Percentiles rank a stretch among this genome's conserved stretches.
Conservation (phyloP, 2,329 filamentous ascomycete species). For the Cercospora brassicicola region DNA sequence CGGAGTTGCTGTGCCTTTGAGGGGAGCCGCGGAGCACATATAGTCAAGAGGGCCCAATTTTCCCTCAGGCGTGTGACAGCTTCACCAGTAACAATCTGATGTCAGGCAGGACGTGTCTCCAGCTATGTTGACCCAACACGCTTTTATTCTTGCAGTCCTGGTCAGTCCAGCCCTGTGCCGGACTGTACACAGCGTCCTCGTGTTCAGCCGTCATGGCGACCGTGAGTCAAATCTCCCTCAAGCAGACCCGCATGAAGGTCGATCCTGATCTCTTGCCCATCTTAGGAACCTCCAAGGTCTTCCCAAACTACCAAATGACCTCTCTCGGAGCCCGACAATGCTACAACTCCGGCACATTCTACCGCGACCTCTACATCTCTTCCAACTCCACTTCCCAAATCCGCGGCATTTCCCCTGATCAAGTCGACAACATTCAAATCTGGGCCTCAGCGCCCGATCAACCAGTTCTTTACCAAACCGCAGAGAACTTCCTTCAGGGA, state of each 20-base stretch:
- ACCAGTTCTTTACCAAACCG: conserved; percentile 15
- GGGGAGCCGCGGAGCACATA: neutral
- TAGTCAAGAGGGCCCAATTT: neutral
- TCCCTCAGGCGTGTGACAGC: neutral
- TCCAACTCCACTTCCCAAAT: neutral
- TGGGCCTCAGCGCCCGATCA: conserved; percentile 17
- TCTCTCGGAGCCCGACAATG: conserved; percentile 14
- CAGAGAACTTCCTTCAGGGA: conserved; percentile 13
- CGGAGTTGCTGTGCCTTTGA: neutral
- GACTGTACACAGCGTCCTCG: conserved; percentile 14
- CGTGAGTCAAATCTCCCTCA: neutral
- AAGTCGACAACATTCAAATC: conserved; percentile 9
- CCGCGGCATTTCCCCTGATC: neutral
- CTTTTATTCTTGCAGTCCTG: neutral
- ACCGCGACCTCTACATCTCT: conserved; percentile 13
- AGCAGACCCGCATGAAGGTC: neutral
- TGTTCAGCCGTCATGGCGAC: conserved; percentile 19
- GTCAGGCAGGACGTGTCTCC: neutral
- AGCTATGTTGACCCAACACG: neutral
- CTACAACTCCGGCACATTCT: conserved; percentile 15
- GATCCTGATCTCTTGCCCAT: neutral
- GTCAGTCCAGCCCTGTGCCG: neutral
- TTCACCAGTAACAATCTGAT: neutral
- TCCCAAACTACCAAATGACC: conserved; percentile 18
- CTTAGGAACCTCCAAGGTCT: conserved; percentile 17